Evolutionary conservation across 148 eudicot species (phyloP), one percentile per base, ranked within the genome.

Genomic region (Chenopodium quinoa): DNA sequence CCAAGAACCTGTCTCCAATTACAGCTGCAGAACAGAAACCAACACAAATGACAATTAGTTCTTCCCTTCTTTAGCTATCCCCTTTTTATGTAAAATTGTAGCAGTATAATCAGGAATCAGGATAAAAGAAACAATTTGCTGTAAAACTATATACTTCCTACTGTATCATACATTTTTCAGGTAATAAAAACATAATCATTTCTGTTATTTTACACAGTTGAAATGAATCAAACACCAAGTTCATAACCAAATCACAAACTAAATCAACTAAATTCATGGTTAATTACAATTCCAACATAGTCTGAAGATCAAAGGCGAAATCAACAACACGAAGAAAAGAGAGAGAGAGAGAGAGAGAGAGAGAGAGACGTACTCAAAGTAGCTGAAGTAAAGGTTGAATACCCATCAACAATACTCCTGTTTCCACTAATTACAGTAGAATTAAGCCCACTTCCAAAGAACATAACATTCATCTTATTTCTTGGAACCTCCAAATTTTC

Each of bases 381-480:
- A 0, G 95, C 95, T 13, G 91, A 89, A 32, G 80, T 76, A 73
- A 88, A 93, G 54, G 94, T 89, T 66, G 93, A 90, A 75, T 73
- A 91, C 1, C 97, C 97, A 60, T 90, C 91, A 20, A 79, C 86
- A 65, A 89, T 84, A 40, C 85, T 88, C 78, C 88, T 88, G 0
- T 86, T 86, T 12, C 93, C 91, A 2, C 81, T 89, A 82, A 93
- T 89, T 17, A 91, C 80, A 16, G 94, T 93, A 17, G 85, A 78
- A 76, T 89, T 89, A 83, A 91, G 86, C 32, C 94, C 92, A 63
- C 88, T 91, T 65, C 97, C 97, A 62, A 86, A 76, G 37, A 91
- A 75, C 89, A 93, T 86, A 44, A 93, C 70, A 74, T 90, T 91
- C 65, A 78, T 77, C 81, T 93, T 93, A 68, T 86, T 82, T 70